Conservation (phyloP, 495 filamentous ascomycete species). For the Daldinia caldariorum region DNA sequence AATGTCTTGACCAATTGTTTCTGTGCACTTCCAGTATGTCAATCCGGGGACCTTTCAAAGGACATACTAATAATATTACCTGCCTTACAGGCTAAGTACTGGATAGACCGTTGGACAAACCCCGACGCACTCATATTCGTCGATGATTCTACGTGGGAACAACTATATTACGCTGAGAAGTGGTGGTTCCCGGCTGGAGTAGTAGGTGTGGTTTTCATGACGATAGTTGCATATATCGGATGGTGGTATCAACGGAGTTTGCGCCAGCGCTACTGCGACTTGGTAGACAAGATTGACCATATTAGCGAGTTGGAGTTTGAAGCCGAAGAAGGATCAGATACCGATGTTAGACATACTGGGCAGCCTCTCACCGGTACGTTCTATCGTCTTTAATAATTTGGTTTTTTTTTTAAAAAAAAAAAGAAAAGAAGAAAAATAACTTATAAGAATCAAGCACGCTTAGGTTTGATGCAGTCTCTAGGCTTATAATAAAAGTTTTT, state of each 20-base stretch:
- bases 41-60: not conserved
- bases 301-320: not conserved
- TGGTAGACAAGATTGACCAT: slow-evolving; percentile 15
- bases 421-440: too few species aligned
- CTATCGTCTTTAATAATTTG: too few species aligned
- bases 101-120: slow-evolving; percentile 10
- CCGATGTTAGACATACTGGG: not conserved
- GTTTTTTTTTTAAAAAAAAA: too few species aligned
- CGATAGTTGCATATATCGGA: slow-evolving; percentile 37
- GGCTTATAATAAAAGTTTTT: too few species aligned
- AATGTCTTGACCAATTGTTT: slow-evolving; percentile 4
- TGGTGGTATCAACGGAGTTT: slow-evolving; percentile 48
- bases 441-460: too few species aligned
- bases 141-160: slow-evolving; percentile 18
- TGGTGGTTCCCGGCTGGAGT: slow-evolving; percentile 33
- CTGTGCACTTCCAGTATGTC: not conserved
- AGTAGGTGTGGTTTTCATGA: slow-evolving; percentile 40
- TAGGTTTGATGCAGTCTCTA: too few species aligned
- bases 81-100: slow-evolving; percentile 9
- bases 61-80: not conserved
- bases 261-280: slow-evolving; percentile 17
- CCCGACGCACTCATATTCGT: slow-evolving; percentile 20
- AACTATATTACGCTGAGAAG: slow-evolving; percentile 11
- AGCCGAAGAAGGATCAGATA: not conserved
- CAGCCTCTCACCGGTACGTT: too few species aligned